Percentiles rank a stretch among this genome's conserved stretches.
phyloP scores from a whole-genome alignment of 352 stramenopile genomes.

The Phytophthora cajani region DNA sequence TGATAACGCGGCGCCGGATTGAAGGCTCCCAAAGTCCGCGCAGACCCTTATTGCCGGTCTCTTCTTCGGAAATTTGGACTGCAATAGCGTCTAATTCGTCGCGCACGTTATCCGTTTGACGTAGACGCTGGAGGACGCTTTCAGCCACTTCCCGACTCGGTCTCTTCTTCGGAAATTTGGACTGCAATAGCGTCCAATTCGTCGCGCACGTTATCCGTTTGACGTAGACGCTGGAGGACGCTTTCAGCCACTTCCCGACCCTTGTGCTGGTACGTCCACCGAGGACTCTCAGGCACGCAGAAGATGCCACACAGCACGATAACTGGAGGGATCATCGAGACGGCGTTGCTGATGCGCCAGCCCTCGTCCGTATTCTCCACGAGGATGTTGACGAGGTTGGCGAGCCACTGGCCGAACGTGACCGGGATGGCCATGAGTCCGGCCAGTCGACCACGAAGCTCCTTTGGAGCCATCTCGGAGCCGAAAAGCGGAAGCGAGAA shows the following conservation, averaged over 20 bases:
- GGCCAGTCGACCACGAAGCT: slow-evolving; percentile 42
- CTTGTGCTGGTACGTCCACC: slow-evolving; percentile 39
- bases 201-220: slow-evolving; percentile 31
- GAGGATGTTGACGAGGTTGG: slow-evolving; percentile 44
- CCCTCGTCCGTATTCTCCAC: slow-evolving; percentile 33
- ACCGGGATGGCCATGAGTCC: slow-evolving; percentile 39
- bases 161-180: slow-evolving; percentile 41
- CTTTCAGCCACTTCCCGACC: slow-evolving; percentile 32
- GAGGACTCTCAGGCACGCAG: slow-evolving; percentile 41
- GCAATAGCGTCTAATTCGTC: slow-evolving; percentile 51
- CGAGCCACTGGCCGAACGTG: slow-evolving; percentile 40
- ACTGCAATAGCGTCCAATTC: slow-evolving; percentile 50
- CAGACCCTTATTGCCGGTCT: slow-evolving; percentile 28
- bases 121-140: slow-evolving; percentile 37
- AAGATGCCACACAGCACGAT: slow-evolving; percentile 54
- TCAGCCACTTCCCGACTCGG: slow-evolving; percentile 32
- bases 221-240: slow-evolving; percentile 38
- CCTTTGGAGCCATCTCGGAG: slow-evolving; percentile 50
- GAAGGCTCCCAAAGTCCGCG: slow-evolving; percentile 38
- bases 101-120: slow-evolving; percentile 31
- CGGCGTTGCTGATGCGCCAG: slow-evolving; percentile 47
- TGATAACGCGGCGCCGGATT: slow-evolving; percentile 34
- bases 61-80: slow-evolving; percentile 42
- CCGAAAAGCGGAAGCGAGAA: slow-evolving; percentile 47
- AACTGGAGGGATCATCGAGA: slow-evolving; percentile 38